Percentiles rank a stretch among this genome's conserved stretches.
Evolutionary conservation across 1,139 yeast genomes (phyloP).

Genomic region (Protomyces lactucae-debilis): DNA sequence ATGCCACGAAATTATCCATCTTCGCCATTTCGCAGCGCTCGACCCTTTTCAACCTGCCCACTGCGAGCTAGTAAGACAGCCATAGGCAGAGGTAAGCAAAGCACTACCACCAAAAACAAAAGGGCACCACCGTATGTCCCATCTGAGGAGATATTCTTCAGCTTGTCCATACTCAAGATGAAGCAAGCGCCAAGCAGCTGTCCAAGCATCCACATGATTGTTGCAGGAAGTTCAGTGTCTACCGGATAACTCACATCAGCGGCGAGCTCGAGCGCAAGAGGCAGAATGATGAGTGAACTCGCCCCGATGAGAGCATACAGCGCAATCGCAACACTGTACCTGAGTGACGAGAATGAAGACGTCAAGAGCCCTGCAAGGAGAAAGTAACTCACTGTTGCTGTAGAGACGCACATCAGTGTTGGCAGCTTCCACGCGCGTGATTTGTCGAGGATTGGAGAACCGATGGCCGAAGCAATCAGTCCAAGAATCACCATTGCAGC

Average conservation of each 20-base stretch:
- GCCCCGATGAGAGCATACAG: constrained; percentile 41
- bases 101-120: background rate
- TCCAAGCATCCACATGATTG: constrained; percentile 40
- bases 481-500: constrained; percentile 40
- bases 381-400: constrained; percentile 7
- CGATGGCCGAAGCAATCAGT: constrained; percentile 37
- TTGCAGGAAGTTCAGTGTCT: constrained; percentile 38
- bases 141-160: constrained; percentile 33
- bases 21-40: background rate
- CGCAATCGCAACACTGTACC: constrained; percentile 30
- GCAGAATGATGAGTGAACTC: constrained; percentile 39
- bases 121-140: background rate
- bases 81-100: background rate
- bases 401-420: constrained; percentile 28
- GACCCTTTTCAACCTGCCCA: background rate
- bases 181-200: constrained; percentile 40
- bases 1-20: background rate
- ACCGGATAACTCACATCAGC: constrained; percentile 34
- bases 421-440: constrained; percentile 36
- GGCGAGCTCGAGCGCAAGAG: constrained; percentile 40
- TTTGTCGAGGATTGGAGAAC: constrained; percentile 39
- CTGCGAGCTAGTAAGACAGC: background rate
- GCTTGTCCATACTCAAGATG: constrained; percentile 39
- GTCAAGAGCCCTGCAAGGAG: constrained; percentile 34
- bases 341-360: background rate